These are phyloP conservation scores for Triticum turgidum DNA, from an alignment of 176 grass and related monocot genomes.

Conservation along the genomic window DNA sequence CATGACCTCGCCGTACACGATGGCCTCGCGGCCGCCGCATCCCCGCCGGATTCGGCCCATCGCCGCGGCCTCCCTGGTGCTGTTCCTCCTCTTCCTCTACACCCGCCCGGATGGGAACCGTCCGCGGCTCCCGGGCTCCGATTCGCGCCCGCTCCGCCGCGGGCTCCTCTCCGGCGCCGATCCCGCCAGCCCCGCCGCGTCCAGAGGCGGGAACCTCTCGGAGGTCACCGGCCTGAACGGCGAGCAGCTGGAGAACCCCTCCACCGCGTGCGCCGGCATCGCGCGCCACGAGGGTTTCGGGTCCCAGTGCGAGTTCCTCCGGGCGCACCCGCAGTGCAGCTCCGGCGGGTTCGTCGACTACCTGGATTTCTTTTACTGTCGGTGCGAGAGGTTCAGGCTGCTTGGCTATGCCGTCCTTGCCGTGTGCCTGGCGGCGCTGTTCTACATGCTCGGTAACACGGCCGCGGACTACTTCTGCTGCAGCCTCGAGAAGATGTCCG, in stretches of 20 bases:
- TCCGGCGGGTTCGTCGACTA: slow-evolving; percentile 86
- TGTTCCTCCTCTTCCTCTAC: slow-evolving; percentile 79
- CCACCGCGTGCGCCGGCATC: slow-evolving; percentile 62
- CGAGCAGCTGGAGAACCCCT: slow-evolving; percentile 55
- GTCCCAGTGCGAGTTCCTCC: slow-evolving; percentile 80
- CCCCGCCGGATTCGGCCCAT: slow-evolving; percentile 25
- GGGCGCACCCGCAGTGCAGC: slow-evolving; percentile 62
- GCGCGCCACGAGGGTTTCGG: slow-evolving; percentile 59
- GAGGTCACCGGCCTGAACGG: neutral
- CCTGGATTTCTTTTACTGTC: slow-evolving; percentile 76
- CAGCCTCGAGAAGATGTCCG: slow-evolving; percentile 93
- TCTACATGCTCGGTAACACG: slow-evolving; percentile 94
- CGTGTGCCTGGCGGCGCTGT: slow-evolving; percentile 69
- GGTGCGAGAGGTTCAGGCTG: slow-evolving; percentile 57
- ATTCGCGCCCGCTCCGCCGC: slow-evolving; percentile 30
- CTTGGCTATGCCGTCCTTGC: slow-evolving; percentile 72
- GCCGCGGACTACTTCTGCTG: slow-evolving; percentile 98
- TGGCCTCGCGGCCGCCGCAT: slow-evolving; percentile 16
- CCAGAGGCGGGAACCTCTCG: slow-evolving; percentile 22
- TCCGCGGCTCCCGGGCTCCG: neutral
- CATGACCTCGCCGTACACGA: slow-evolving; percentile 28
- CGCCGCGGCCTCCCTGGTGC: slow-evolving; percentile 44
- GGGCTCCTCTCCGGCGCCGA: slow-evolving; percentile 55
- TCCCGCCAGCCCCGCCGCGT: slow-evolving; percentile 39
- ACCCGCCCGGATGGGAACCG: slow-evolving; percentile 32